Percentiles rank a stretch among this genome's conserved stretches.
Evolutionary conservation across 768 basidiomycete genomes (phyloP).

Genomic region (Amyloporia xantha): DNA sequence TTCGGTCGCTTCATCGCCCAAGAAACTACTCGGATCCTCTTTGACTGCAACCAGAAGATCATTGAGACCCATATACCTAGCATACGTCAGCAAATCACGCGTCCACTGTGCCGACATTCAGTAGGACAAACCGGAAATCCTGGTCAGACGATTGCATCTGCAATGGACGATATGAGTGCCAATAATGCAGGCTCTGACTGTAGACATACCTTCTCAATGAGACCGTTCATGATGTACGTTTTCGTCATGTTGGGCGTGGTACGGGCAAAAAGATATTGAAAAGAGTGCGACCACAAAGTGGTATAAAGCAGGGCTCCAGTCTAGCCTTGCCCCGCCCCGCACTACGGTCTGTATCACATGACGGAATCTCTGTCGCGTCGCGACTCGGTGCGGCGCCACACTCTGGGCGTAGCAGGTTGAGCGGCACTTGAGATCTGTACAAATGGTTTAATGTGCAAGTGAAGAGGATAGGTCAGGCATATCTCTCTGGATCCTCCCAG

Average conservation of each 20-base stretch:
- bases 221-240: slow-evolving; percentile 76
- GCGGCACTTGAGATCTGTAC: too few species aligned
- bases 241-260: slow-evolving; percentile 56
- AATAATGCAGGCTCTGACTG: not conserved
- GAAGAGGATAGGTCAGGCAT: too few species aligned
- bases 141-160: slow-evolving; percentile 90
- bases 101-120: slow-evolving; percentile 13
- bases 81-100: slow-evolving; percentile 18
- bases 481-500: too few species aligned
- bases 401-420: too few species aligned
- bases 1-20: slow-evolving; percentile 83
- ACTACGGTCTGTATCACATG: too few species aligned
- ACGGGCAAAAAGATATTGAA: not conserved
- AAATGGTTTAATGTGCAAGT: too few species aligned
- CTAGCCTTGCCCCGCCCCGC: not conserved
- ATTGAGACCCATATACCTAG: slow-evolving; percentile 93
- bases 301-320: not conserved
- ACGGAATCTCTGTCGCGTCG: too few species aligned
- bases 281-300: not conserved
- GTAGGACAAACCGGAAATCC: slow-evolving; percentile 64
- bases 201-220: slow-evolving; percentile 73
- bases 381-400: too few species aligned
- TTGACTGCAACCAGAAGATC: slow-evolving; percentile 89
- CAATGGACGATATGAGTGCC: slow-evolving; percentile 5
- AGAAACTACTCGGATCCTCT: slow-evolving; percentile 66